phyloP scores from a whole-genome alignment of 305 asterid genomes.

The Euphrasia arctica region DNA sequence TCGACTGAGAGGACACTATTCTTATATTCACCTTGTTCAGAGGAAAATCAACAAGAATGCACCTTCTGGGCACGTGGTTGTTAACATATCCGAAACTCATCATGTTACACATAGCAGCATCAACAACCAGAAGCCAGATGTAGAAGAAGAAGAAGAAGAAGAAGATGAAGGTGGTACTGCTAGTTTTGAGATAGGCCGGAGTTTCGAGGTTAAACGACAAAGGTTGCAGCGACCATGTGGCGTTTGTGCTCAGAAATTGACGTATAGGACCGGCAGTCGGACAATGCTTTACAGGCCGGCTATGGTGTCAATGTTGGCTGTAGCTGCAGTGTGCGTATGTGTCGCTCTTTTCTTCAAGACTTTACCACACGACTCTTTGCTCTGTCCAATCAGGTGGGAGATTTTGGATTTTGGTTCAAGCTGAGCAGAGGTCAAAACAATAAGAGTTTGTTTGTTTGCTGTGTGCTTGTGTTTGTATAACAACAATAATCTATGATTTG shows the following conservation, averaged over 20 bases:
- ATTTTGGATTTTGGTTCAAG: slow-evolving; percentile 54
- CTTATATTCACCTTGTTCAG: slow-evolving; percentile 56
- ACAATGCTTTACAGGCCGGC: slow-evolving; percentile 55
- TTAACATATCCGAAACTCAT: slow-evolving; percentile 39
- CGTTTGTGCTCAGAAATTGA: slow-evolving; percentile 46
- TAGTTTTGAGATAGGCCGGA: neutral
- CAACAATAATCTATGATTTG: slow-evolving; percentile 19
- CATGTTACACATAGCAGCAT: slow-evolving; percentile 23
- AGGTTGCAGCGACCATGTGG: slow-evolving; percentile 32
- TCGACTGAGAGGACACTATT: slow-evolving; percentile 53
- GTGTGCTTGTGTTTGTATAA: slow-evolving; percentile 26
- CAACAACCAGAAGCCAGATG: slow-evolving; percentile 39
- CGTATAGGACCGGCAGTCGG: slow-evolving; percentile 17
- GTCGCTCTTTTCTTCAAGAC: slow-evolving; percentile 74
- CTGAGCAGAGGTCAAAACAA: neutral
- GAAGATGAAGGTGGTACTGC: slow-evolving; percentile 21
- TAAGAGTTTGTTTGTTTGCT: slow-evolving; percentile 9
- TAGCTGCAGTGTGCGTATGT: slow-evolving; percentile 77
- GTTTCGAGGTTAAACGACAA: neutral
- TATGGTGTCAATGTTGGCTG: slow-evolving; percentile 71
- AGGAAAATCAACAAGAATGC: slow-evolving; percentile 42
- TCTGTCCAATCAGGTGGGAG: slow-evolving; percentile 80
- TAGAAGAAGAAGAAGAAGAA: slow-evolving; percentile 41
- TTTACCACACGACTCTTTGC: slow-evolving; percentile 55
- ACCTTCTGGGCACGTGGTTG: slow-evolving; percentile 43